Conservation (phyloP, 2,329 filamentous ascomycete species). For the Verticillium klebahnii region DNA sequence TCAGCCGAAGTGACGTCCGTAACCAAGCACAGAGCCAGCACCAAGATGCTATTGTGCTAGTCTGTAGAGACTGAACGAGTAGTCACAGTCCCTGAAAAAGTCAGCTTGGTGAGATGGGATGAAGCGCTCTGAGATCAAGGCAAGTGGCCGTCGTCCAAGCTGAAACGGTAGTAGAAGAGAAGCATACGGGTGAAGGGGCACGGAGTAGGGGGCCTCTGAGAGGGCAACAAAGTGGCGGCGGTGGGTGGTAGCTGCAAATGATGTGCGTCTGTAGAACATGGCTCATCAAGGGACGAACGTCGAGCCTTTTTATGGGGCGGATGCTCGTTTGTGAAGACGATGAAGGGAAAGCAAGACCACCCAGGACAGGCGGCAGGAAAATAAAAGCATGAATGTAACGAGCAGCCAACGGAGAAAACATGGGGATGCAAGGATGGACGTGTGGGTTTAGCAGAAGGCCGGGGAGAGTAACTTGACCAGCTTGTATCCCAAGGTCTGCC, state of each 20-base stretch:
- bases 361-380: background rate
- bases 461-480: background rate
- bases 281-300: background rate
- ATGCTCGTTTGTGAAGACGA: background rate
- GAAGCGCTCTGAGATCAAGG: background rate
- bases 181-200: background rate
- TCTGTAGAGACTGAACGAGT: no score
- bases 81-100: no score
- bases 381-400: background rate
- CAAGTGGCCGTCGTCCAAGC: background rate
- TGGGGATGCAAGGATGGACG: background rate
- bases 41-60: no score
- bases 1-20: no score
- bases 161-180: background rate
- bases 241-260: background rate
- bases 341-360: background rate
- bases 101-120: background rate
- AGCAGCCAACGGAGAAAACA: background rate
- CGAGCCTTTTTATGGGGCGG: conserved; percentile 2
- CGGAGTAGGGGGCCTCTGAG: background rate
- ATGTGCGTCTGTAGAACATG: background rate
- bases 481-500: background rate
- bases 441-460: background rate
- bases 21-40: no score
- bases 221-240: background rate